phyloP scores from a whole-genome alignment of 805 yeast species.

The Starmerella stigmatis region DNA sequence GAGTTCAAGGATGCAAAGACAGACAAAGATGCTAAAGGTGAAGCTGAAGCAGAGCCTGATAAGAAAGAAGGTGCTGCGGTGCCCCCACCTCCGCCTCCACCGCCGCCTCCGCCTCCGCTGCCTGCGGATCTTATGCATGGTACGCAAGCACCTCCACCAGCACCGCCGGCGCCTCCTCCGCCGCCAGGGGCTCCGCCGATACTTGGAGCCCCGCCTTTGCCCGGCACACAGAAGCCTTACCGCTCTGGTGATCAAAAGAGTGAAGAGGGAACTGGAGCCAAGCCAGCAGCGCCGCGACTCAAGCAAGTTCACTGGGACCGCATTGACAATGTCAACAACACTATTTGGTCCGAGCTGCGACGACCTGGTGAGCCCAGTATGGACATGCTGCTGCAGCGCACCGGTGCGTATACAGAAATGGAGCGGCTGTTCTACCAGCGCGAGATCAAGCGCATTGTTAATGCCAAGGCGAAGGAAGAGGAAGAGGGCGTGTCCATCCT shows the following conservation, averaged over 20 bases:
- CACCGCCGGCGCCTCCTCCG: slow-evolving; percentile 16
- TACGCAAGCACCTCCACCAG: slow-evolving; percentile 18
- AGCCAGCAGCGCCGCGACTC: slow-evolving; percentile 33
- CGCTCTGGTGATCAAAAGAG: slow-evolving; percentile 17
- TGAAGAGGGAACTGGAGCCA: background rate
- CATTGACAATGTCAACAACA: slow-evolving; percentile 68
- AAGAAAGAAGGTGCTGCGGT: slow-evolving; percentile 4
- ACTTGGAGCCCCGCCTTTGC: slow-evolving; percentile 28
- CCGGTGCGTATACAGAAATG: slow-evolving; percentile 73
- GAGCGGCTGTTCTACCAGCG: slow-evolving; percentile 83
- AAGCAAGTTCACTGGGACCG: slow-evolving; percentile 98
- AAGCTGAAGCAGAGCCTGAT: background rate
- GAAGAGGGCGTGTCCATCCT: slow-evolving; percentile 55
- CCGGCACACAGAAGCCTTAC: slow-evolving; percentile 21
- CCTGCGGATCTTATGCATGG: slow-evolving; percentile 21
- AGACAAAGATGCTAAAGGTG: background rate
- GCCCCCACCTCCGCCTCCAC: slow-evolving; percentile 3
- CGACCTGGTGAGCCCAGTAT: slow-evolving; percentile 44
- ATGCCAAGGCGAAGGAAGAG: slow-evolving; percentile 36
- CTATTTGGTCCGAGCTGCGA: slow-evolving; percentile 58
- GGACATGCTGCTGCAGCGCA: slow-evolving; percentile 54
- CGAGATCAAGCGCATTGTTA: slow-evolving; percentile 43
- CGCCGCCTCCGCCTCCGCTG: background rate
- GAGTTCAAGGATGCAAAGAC: no score
- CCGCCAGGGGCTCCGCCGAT: slow-evolving; percentile 29